Conservation (phyloP, 1,284 basidiomycete genomes). For the Boletus mariae region DNA sequence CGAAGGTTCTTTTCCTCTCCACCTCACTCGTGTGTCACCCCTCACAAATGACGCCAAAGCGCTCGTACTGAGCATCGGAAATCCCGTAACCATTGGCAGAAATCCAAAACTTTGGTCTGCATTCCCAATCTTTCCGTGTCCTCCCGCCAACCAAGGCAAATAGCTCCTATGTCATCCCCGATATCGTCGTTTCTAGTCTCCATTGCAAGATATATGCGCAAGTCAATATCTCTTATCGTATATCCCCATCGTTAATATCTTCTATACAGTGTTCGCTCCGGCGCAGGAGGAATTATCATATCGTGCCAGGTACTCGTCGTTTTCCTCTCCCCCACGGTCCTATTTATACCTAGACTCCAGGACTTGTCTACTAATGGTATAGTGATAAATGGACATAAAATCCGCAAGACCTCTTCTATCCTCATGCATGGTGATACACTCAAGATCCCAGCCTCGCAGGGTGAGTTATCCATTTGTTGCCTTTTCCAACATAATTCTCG, state of each 20-base stretch:
- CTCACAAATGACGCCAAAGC: constrained; percentile 35
- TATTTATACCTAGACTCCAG: constrained; percentile 33
- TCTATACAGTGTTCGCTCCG: constrained; percentile 51
- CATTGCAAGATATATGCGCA: constrained; percentile 81
- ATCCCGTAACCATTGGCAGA: constrained; percentile 64
- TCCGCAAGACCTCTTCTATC: constrained; percentile 61
- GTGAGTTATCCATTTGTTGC: constrained; percentile 32
- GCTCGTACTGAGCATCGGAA: constrained; percentile 56
- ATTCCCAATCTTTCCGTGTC: constrained; percentile 2
- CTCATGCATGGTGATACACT: constrained; percentile 72
- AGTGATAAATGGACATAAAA: constrained; percentile 62
- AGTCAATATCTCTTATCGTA: constrained; percentile 17
- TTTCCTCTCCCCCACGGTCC: neutral
- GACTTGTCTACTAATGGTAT: constrained; percentile 80
- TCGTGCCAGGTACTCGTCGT: constrained; percentile 59
- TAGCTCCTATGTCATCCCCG: constrained; percentile 48
- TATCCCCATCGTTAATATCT: neutral
- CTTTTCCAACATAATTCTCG: neutral
- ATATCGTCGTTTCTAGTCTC: constrained; percentile 57
- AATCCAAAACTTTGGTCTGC: constrained; percentile 52
- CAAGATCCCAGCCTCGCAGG: constrained; percentile 60
- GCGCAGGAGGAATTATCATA: constrained; percentile 65
- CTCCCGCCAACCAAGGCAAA: constrained; percentile 6
- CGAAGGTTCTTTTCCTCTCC: constrained; percentile 46
- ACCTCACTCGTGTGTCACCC: neutral